Conservation (phyloP, 345 rosid genomes). For the Syzygium grande region DNA sequence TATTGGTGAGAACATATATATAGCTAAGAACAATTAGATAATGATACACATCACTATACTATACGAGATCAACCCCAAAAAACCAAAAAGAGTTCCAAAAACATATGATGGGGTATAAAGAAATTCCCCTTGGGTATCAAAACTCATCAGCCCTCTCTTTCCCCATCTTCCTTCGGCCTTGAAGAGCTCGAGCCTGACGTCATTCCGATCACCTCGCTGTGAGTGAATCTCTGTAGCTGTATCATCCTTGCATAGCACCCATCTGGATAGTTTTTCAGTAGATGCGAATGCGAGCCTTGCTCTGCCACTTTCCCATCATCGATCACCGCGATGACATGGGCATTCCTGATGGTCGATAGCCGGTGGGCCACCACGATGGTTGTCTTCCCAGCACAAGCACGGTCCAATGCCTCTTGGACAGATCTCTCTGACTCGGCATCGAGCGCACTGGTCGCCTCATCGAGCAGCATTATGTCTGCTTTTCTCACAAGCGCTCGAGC, state of each 20-base stretch:
- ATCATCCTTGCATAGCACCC: slow-evolving; percentile 90
- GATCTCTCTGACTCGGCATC: slow-evolving; percentile 92
- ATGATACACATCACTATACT: slow-evolving; percentile 1
- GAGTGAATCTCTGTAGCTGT: slow-evolving; percentile 90
- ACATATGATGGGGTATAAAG: background rate
- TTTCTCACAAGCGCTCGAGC: slow-evolving; percentile 81
- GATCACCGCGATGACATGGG: slow-evolving; percentile 77
- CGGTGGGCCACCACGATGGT: slow-evolving; percentile 88
- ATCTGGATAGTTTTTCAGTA: slow-evolving; percentile 75
- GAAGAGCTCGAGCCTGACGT: slow-evolving; percentile 74
- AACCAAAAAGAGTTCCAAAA: background rate
- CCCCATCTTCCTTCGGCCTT: slow-evolving; percentile 63
- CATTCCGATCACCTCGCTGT: slow-evolving; percentile 79
- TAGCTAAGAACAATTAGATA: background rate
- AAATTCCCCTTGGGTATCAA: background rate
- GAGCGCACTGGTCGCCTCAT: slow-evolving; percentile 95
- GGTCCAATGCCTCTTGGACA: slow-evolving; percentile 91
- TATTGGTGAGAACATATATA: background rate
- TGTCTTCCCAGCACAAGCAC: slow-evolving; percentile 85
- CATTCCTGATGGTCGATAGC: slow-evolving; percentile 82
- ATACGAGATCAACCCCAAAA: background rate
- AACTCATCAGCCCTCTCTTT: slow-evolving; percentile 21
- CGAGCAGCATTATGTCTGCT: slow-evolving; percentile 85
- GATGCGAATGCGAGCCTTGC: slow-evolving; percentile 87
- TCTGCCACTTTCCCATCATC: slow-evolving; percentile 94